phyloP scores from a whole-genome alignment of 371 early-diverging fungal species.

The Mortierella sp. region DNA sequence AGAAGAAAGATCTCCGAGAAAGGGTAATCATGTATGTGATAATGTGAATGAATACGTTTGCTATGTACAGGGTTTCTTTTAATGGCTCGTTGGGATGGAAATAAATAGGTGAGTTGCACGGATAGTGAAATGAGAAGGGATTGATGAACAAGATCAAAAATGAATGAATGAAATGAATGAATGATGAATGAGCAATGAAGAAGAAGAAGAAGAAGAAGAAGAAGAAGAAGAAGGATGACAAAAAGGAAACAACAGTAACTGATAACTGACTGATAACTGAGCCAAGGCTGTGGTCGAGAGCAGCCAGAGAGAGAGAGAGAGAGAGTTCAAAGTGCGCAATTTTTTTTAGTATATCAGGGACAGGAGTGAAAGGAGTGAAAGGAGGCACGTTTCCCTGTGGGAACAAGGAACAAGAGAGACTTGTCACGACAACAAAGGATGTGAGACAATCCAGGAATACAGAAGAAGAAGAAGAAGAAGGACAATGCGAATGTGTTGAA shows the following conservation, averaged over 20 bases:
- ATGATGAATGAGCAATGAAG: background rate
- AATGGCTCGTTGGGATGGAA: background rate
- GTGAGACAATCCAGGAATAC: background rate
- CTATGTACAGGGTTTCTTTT: background rate
- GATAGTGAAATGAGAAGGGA: background rate
- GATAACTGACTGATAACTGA: background rate
- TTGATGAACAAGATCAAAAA: background rate
- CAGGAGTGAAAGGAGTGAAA: background rate
- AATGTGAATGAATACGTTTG: background rate
- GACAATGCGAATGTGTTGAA: background rate
- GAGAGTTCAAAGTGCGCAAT: conserved; percentile 1
- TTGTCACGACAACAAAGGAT: no score
- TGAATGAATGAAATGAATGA: no score
- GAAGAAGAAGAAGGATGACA: background rate
- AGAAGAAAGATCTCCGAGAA: conserved; percentile 16
- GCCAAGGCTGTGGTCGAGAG: background rate
- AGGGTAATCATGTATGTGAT: conserved; percentile 8
- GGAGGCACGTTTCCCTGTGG: no score
- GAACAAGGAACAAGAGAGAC: no score
- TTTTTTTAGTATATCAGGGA: background rate
- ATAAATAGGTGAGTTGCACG: background rate
- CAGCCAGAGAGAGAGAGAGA: background rate
- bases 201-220: background rate
- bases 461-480: background rate
- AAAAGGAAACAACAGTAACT: background rate